Conservation (phyloP, 2,329 filamentous ascomycete species). For the Botrytis galanthina region DNA sequence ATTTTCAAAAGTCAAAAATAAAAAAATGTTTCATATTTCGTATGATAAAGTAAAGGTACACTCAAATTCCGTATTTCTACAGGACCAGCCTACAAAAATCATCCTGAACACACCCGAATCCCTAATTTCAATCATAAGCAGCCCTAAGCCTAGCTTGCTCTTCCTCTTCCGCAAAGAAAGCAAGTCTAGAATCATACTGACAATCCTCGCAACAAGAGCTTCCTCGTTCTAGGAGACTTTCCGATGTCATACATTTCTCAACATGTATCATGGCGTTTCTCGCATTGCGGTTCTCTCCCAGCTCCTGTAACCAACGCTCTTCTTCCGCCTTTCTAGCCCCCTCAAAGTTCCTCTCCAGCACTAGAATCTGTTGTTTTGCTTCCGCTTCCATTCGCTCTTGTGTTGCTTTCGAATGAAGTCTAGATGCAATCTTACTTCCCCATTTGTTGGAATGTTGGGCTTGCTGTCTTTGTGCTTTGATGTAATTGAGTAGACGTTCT, state of each 20-base stretch:
- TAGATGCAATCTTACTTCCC: neutral
- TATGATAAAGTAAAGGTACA: neutral
- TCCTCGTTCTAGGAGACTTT: neutral
- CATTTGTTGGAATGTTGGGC: neutral
- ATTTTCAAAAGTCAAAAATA: neutral
- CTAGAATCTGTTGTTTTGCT: neutral
- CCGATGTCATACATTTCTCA: neutral
- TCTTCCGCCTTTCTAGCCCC: neutral
- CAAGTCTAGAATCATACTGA: neutral
- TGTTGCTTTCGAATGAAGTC: neutral
- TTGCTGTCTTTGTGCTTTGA: neutral
- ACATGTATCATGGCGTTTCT: neutral
- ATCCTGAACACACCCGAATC: neutral
- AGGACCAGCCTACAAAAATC: neutral
- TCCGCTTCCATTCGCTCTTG: neutral
- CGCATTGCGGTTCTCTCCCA: neutral
- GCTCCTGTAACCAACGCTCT: neutral
- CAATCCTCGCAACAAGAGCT: neutral
- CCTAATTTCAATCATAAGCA: neutral
- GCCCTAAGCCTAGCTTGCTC: neutral
- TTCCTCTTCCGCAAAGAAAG: neutral
- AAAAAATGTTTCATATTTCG: rapidly evolving
- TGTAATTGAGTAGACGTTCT: neutral
- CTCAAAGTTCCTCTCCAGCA: neutral
- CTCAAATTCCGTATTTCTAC: rapidly evolving